Evolutionary conservation across 2,329 filamentous ascomycete genomes (phyloP), one percentile per base, ranked within the genome.

Genomic region (Clonostachys byssicola): DNA sequence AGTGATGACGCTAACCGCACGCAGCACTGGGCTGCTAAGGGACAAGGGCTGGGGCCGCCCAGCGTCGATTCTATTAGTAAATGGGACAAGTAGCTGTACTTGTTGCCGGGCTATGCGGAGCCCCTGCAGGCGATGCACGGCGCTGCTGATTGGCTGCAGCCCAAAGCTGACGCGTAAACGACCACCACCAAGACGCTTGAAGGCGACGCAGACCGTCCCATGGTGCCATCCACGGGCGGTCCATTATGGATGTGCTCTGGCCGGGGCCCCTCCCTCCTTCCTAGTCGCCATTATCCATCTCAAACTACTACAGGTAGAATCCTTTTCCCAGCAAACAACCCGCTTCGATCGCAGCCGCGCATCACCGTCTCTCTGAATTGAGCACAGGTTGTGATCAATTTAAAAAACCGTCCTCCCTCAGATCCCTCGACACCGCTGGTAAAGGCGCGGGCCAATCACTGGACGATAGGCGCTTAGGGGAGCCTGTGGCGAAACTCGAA

Each of bases 401-500:
- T 30, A 30, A 30, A 30, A 30, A 30, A 30, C 23, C 23, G 23
- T 30, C 23, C 23, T 8, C 23, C 23, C 23, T 30, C 23, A 30
- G 23, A 30, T 30, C 23, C 10, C 23, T 30, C 8, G 23, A 30
- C 10, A 30, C 23, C 23, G 23, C 23, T 30, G 23, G 23, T 30
- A 30, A 30, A 30, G 38, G 17, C 38, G 38, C n/a, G n/a, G 38
- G 17, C 12, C 38, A 40, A n/a, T 30, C 23, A 30, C 23, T 30
- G 23, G 23, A 30, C 23, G 13, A 33, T n/a, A 34, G 40, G 40
- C 40, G 45, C 17, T 42, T 47, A 47, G 40, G 40, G 40, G 45
- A 39, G 12, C 35, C 47, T 42, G 52, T 54, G 52, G 52, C 51
- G 46, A 54, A 47, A 46, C 16, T 43, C n/a, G 43, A 30, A 30